Base-by-base conservation (phyloP, 2,329 filamentous ascomycete genomes). In the Elsinoe fawcettii region DNA sequence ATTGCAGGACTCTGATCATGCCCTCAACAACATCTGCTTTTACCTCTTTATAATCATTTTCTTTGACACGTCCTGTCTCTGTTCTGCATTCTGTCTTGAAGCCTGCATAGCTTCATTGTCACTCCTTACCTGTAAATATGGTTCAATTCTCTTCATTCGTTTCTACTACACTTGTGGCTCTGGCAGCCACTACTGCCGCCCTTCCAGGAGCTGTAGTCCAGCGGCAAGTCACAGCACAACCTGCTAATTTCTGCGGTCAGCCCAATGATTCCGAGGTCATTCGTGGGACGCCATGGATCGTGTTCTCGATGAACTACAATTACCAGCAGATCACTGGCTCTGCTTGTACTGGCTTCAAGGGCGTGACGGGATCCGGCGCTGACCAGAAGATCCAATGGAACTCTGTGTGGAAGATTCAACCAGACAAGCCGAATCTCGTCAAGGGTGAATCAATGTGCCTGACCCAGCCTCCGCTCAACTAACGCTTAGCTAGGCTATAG, bases 221-320 rank as follows among this genome's bases (percentile, higher is more conserved):
- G 30, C 27, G 49, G 14, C 49, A 53, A 32, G 32, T 32, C 9
- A 14, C 49, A 2, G 11, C 12, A 18, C 23, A 16, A 14, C 27
- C 27, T 34, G 49, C 23, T 11, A 49, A 53, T 23, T 51, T 58
- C 41, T 58, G 58, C 25, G 55, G 58, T 12, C 37, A 46, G 8
- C 49, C 49, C 20, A 43, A 55, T 23, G 66, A 65, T 20, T 69
- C 64, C 51, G 54, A 66, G 5, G 63, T 74, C 53, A 64, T 76
- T 23, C 63, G 65, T 9, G 67, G 68, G 51, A 73, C 73, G 0
- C 72, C 71, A 7, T 75, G 72, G 73, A 75, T 76, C 41, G 72
- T 75, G 14, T 75, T 68, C 63, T 74, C 72, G 61, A 76, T 75
- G 73, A 71, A 73, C 57, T 75, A 75, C 66, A 73, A 73, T 61